Evolutionary conservation across 371 early-diverging fungal genomes (phyloP), one percentile per base, ranked within the genome.

Genomic region (Capniomyces stellatus): DNA sequence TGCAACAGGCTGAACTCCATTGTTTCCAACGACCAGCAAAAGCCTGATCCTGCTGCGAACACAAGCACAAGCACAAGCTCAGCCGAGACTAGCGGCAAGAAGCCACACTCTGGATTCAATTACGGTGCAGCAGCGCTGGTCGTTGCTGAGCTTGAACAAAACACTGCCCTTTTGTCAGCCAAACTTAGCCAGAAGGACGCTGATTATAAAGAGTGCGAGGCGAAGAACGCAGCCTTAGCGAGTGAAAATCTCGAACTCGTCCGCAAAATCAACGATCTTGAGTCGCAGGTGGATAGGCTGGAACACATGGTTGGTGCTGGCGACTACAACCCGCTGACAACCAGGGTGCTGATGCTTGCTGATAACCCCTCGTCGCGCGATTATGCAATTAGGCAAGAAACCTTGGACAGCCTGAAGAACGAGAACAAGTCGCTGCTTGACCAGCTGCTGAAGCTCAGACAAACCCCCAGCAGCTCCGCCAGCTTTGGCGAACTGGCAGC

Each of bases 361-460:
- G 81, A 84, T 29, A 89, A 85, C 58, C 89, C 88, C 3, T 75
- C 82, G 1, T 66, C 77, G 1, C 60, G 52, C 13, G 81, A 81
- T 44, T 71, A 69, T 47, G 76, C 75, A 22, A 73, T 82, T 27
- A 78, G 86, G n/a, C 68, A 77, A 43, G 60, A 66, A 3, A 75
- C 71, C 53, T 67, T 87, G 18, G 66, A 76, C 15, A 67, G 75
- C 18, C 52, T 82, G 29, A 65, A 76, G 44, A 58, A 65, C 1
- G 78, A 87, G 44, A 71, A 71, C 48, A 60, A 60, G 1, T 58
- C 64, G 22, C 62, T 87, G 21, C 54, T 63, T 13, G 58, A 59
- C 1, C 58, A 55, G 43, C 35, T 57, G 28, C n/a, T 29, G 18
- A 49, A 15, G n/a, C 25, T 30, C 3, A 25, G 35, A 29, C 12